Evolutionary conservation across 495 filamentous ascomycete genomes (phyloP).

Genomic region (Poronia punctata): DNA sequence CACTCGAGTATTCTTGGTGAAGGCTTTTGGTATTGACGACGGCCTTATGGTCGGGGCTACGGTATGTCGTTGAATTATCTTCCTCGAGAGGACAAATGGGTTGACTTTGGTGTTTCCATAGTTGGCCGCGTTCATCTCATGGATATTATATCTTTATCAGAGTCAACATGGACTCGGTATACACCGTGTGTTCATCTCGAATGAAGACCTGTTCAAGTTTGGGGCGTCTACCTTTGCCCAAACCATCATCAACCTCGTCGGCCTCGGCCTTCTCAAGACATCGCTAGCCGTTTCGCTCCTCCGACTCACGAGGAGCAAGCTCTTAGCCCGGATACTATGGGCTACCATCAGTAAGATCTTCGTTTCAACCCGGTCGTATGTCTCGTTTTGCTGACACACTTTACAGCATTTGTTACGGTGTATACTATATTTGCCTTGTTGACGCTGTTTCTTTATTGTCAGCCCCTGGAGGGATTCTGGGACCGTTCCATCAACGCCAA

Average conservation of each 20-base stretch:
- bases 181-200: constrained; percentile 26
- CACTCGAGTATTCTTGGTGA: constrained; percentile 25
- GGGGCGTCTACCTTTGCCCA: constrained; percentile 37
- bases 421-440: constrained; percentile 28
- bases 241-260: constrained; percentile 33
- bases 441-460: constrained; percentile 31
- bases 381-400: constrained; percentile 1
- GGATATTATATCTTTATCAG: constrained; percentile 13
- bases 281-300: constrained; percentile 33
- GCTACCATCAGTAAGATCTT: constrained; percentile 18
- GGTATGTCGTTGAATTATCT: constrained; percentile 6
- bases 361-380: not conserved
- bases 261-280: constrained; percentile 40
- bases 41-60: constrained; percentile 38
- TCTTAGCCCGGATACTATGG: constrained; percentile 22
- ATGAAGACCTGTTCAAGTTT: constrained; percentile 20
- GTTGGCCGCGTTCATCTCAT: constrained; percentile 1
- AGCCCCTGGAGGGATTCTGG: constrained; percentile 30
- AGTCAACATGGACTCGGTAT: constrained; percentile 31
- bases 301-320: constrained; percentile 17
- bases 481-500: constrained; percentile 16
- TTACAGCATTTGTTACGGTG: constrained; percentile 25
- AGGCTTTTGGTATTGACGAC: constrained; percentile 35
- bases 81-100: constrained; percentile 19
- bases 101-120: not conserved